Evolutionary conservation across 2,329 filamentous ascomycete genomes (phyloP), one percentile per base, ranked within the genome.

Genomic region (Plenodomus tracheiphilus): DNA sequence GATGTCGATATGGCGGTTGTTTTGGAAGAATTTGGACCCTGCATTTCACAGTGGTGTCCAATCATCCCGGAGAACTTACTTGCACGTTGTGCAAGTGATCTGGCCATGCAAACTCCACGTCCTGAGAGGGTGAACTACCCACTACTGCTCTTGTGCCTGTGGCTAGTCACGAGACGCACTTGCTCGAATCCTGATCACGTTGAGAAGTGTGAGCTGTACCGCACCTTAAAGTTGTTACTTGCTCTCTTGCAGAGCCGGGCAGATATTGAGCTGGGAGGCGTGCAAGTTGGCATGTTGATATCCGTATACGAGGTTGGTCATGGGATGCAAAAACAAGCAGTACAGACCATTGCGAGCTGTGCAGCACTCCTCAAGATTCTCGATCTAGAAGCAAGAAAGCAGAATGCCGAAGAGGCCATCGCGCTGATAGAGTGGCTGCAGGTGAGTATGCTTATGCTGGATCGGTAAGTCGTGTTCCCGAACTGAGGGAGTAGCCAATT

Each of bases 21-120:
- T 13, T 28, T 59, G 10, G 43, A 35, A 10, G 47, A 59, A 22
- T 51, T 54, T 34, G 53, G 50, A 5, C 44, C 56, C 11, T 50
- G 52, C 25, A 47, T 59, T 13, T 50, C 56, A 22, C 53, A 59
- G 39, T 59, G 53, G 56, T 54, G 53, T 47, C 56, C 53, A 21
- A 43, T 59, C n/a, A 32, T 54, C 8, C 35, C 34, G 3, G 51
- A 49, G 18, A 47, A 54, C 15, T 34, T 50, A 9, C 43, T 57
- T 25, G 36, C 38, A 9, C 38, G 45, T 8, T 43, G 43, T 16
- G 38, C 19, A 9, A 22, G 47, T 22, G 43, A 47, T 37, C 17
- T 49, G 15, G 35, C 48, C 16, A 28, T 25, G 34, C 42, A 36
- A 18, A 20, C 35, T 5, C 46, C 18, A 8, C 20, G 30, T 8